phyloP scores from a whole-genome alignment of 164 flowering plant genomes.

The Stephania japonica region DNA sequence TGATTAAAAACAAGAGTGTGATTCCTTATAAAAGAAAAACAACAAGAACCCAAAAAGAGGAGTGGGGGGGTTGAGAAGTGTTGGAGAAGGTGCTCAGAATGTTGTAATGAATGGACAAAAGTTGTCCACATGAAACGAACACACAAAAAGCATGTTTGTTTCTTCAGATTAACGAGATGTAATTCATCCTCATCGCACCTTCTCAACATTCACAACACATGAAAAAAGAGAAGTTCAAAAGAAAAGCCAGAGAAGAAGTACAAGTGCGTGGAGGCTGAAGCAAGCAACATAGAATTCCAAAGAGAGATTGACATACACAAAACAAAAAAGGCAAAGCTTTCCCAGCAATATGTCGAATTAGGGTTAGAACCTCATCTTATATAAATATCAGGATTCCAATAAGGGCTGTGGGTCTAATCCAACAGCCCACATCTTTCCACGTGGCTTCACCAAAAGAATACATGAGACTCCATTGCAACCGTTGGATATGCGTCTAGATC shows the following conservation, averaged over 20 bases:
- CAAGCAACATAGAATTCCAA: neutral
- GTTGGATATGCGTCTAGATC: too few relatives aligned
- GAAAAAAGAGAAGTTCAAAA: neutral
- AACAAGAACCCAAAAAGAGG: neutral
- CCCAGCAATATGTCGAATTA: neutral
- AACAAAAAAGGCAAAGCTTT: neutral
- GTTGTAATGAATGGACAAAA: neutral
- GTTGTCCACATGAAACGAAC: neutral
- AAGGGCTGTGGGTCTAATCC: too few relatives aligned
- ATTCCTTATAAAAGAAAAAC: too few relatives aligned
- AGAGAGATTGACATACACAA: too few relatives aligned
- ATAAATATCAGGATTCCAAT: too few relatives aligned
- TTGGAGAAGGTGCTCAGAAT: constrained; percentile 1
- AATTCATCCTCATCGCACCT: neutral
- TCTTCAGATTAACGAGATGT: constrained; percentile 3
- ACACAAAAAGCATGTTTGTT: neutral
- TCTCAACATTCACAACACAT: neutral
- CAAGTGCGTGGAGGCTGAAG: neutral
- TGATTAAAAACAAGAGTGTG: too few relatives aligned
- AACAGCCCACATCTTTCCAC: too few relatives aligned
- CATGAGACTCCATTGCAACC: too few relatives aligned
- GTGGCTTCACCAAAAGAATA: too few relatives aligned
- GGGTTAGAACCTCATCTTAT: too few relatives aligned
- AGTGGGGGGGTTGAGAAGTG: neutral
- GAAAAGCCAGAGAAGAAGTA: neutral